A percentile compares a stretch with the other conserved stretches of the same genome.
Evolutionary conservation across 805 yeast genomes (phyloP).

Genomic region (Candida corydali): DNA sequence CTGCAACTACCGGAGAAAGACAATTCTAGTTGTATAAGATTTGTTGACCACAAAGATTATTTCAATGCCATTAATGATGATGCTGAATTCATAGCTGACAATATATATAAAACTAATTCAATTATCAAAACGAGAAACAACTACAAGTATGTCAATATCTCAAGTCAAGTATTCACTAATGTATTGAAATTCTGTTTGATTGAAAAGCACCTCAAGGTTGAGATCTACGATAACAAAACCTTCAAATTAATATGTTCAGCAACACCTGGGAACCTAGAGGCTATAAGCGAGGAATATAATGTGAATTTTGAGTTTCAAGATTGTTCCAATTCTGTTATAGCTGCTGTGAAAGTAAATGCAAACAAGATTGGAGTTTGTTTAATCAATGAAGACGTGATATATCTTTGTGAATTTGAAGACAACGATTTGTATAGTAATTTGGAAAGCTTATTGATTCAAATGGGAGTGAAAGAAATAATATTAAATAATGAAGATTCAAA

Average conservation of each 20-base stretch:
- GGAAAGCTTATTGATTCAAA: constrained; percentile 81
- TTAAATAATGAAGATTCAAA: constrained; percentile 59
- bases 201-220: constrained; percentile 71
- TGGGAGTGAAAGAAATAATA: constrained; percentile 83
- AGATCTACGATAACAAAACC: constrained; percentile 60
- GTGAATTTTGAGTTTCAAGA: constrained; percentile 50
- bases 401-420: constrained; percentile 77
- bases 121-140: constrained; percentile 59
- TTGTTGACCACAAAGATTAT: constrained; percentile 79
- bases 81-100: constrained; percentile 79
- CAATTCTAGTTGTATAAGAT: constrained; percentile 50
- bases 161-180: constrained; percentile 66
- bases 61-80: constrained; percentile 71
- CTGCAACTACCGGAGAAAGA: constrained; percentile 47
- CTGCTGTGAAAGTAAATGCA: constrained; percentile 33
- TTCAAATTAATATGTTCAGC: constrained; percentile 63
- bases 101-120: constrained; percentile 76
- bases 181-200: constrained; percentile 65
- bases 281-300: constrained; percentile 30
- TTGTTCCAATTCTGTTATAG: constrained; percentile 37
- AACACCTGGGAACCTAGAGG: constrained; percentile 86
- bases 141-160: constrained; percentile 65
- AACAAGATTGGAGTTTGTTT: constrained; percentile 73
- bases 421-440: constrained; percentile 83
- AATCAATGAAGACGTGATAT: constrained; percentile 64